These are phyloP conservation scores for carrot (Daucus carota) DNA, from an alignment of 129 eudicot genomes.

Conservation along the genomic window DNA sequence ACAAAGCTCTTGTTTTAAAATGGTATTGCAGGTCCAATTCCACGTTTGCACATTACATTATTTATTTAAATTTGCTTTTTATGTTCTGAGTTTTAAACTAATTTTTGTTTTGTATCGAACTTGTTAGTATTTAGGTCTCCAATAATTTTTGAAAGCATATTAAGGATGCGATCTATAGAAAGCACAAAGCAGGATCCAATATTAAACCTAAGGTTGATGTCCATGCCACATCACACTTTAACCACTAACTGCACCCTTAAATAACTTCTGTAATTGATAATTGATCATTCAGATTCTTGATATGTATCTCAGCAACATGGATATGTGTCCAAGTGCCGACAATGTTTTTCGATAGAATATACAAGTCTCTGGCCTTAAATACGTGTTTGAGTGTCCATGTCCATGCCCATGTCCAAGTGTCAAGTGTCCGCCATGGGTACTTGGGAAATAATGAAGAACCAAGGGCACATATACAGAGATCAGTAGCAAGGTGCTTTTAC, in stretches of 20 bases:
- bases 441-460: not conserved
- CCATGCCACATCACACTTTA: slow-evolving; percentile 58
- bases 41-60: not conserved
- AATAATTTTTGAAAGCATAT: too few species aligned
- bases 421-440: not conserved
- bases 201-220: slow-evolving; percentile 69
- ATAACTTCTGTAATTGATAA: slow-evolving; percentile 27
- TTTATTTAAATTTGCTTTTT: too few species aligned
- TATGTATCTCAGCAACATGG: slow-evolving; percentile 29
- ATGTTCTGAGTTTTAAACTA: not conserved
- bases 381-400: too few species aligned
- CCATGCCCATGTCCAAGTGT: too few species aligned
- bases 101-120: not conserved
- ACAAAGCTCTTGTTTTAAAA: slow-evolving; percentile 54
- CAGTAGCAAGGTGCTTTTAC: slow-evolving; percentile 33
- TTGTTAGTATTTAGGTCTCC: not conserved
- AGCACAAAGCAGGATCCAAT: not conserved
- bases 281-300: slow-evolving; percentile 47
- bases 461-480: not conserved
- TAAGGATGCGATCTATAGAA: not conserved
- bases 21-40: slow-evolving; percentile 12
- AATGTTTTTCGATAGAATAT: too few species aligned
- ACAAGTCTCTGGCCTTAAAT: too few species aligned
- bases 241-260: slow-evolving; percentile 53
- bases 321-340: too few species aligned